Percentiles rank a stretch among this genome's conserved stretches.
Evolutionary conservation across 495 filamentous ascomycete species (phyloP).

Genomic region (Aspergillus indologenus): DNA sequence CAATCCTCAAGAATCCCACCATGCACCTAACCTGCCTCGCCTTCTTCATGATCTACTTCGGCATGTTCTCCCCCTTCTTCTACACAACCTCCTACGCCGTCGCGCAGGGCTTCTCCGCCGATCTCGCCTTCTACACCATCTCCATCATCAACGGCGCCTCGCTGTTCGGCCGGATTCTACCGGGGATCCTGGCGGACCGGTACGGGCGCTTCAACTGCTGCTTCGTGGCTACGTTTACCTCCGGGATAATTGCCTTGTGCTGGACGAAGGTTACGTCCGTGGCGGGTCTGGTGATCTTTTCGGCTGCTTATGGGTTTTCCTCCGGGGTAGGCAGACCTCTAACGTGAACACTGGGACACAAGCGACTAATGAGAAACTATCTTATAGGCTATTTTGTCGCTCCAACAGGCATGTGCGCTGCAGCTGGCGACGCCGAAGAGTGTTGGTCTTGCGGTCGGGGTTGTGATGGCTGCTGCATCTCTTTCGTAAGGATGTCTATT

Average conservation of each 20-base stretch:
- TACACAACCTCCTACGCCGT: constrained; percentile 39
- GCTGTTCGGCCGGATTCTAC: constrained; percentile 38
- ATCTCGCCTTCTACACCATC: constrained; percentile 41
- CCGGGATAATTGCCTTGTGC: constrained; percentile 47
- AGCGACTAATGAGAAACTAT: neutral
- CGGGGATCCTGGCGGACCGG: constrained; percentile 63
- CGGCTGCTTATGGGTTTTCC: constrained; percentile 37
- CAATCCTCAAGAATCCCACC: constrained; percentile 22
- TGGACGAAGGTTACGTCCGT: constrained; percentile 37
- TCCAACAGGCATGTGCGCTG: constrained; percentile 42
- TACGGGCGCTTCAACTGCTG: constrained; percentile 69
- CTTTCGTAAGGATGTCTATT: constrained; percentile 40
- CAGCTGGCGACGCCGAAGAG: constrained; percentile 32
- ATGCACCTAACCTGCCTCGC: constrained; percentile 48
- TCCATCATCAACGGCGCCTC: constrained; percentile 49
- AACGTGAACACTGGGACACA: neutral
- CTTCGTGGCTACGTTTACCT: constrained; percentile 53
- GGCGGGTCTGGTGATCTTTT: constrained; percentile 35
- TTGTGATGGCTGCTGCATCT: constrained; percentile 31
- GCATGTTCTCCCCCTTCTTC: constrained; percentile 49
- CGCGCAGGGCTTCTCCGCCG: constrained; percentile 31
- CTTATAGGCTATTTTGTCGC: constrained; percentile 37
- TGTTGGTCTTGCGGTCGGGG: constrained; percentile 33
- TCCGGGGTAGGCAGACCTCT: constrained; percentile 32
- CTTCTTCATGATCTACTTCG: constrained; percentile 43